Base-by-base conservation (phyloP, 768 basidiomycete genomes). In the Tylopilus subfusipes region DNA sequence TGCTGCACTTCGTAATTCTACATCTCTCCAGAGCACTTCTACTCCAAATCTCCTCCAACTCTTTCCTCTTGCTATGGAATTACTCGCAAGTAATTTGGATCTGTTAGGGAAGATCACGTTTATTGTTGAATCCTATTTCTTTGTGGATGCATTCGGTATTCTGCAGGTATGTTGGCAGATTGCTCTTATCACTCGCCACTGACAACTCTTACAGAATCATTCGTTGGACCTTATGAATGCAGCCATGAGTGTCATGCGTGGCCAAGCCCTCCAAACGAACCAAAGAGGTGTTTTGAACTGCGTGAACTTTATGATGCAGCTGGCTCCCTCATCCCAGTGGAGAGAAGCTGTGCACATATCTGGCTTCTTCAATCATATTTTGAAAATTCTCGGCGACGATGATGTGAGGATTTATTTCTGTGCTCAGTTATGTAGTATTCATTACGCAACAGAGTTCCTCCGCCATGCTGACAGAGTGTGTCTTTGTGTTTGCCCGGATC, bases 401-500 rank as follows among this genome's bases (percentile, higher is more conserved):
- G 83, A 92, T 73, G 89, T 89, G 63, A 39, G 68, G 14, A n/a
- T 52, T 40, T 25, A 5, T 48, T 60, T 48, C 16, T 31, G 19
- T 56, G 21, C 8, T 39, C 21, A 12, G 22, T 42, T 46, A 30
- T 44, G 47, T 36, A 39, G 46, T 53, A 58, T 43, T 60, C 38
- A 70, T 0, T 36, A 33, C 25, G 39, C n/a, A 33, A 45, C 47
- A 70, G 76, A 64, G 63, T 18, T 57, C 68, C 13, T 63, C 70
- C n/a, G 25, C 53, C 12, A 61, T 75, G 45, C 68, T 90, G 22
- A 85, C 84, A 3, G 87, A 92, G 62, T 81, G 84, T 60, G 78
- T 93, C 50, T 83, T 82, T 60, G 73, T 93, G 21, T 77, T 94
- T 54, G 79, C 93, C 5, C 83, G 93, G 10, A 83, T 93, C 30